Evolutionary conservation across 1,284 basidiomycete genomes (phyloP).

Genomic region (Golubevia pallescens): DNA sequence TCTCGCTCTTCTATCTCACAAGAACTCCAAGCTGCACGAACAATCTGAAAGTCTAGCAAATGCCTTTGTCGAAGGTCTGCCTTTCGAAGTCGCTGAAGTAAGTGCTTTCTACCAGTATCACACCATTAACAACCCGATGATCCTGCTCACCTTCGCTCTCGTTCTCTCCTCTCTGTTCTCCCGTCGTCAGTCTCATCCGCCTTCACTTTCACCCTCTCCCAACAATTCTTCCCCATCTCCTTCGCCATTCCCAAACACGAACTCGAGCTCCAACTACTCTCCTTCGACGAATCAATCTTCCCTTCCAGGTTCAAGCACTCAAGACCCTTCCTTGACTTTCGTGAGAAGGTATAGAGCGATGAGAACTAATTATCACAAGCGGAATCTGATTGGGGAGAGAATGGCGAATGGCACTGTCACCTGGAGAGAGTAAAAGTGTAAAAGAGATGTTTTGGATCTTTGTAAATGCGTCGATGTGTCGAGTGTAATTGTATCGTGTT

Average conservation of each 20-base stretch:
- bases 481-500: no score
- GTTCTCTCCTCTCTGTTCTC: neutral
- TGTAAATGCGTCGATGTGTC: no score
- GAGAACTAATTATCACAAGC: constrained; percentile 30
- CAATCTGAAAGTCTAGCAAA: constrained; percentile 47
- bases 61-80: constrained; percentile 48
- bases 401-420: constrained; percentile 35
- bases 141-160: neutral
- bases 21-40: constrained; percentile 37
- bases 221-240: constrained; percentile 13
- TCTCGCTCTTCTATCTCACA: constrained; percentile 32
- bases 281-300: constrained; percentile 6
- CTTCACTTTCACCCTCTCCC: neutral
- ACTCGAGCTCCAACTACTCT: neutral
- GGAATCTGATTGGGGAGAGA: constrained; percentile 34
- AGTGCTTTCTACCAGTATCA: neutral
- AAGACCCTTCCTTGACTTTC: constrained; percentile 14
- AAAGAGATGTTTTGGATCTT: no score
- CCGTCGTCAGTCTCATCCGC: neutral
- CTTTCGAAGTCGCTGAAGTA: constrained; percentile 6
- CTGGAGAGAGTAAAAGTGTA: constrained; percentile 33
- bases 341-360: constrained; percentile 40
- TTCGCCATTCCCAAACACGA: constrained; percentile 8
- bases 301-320: neutral
- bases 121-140: no score